Evolutionary conservation across 495 filamentous ascomycete species (phyloP).

Genomic region (Copromyces sp.): DNA sequence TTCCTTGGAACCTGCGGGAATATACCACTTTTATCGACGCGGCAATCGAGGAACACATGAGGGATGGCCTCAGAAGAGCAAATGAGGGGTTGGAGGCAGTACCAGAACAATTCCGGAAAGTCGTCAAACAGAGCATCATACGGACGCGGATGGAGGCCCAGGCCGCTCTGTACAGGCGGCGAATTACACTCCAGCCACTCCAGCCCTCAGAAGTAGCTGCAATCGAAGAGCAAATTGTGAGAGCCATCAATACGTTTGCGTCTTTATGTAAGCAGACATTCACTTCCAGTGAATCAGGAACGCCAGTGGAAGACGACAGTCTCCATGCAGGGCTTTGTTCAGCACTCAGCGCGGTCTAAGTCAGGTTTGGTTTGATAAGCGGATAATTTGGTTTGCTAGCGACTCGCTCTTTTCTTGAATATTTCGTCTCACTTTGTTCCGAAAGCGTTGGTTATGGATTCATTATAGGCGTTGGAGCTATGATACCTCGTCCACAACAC

Average conservation of each 20-base stretch:
- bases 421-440: neutral
- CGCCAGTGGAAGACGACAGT: neutral
- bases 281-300: neutral
- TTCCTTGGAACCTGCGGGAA: neutral
- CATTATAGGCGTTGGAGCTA: too few species aligned
- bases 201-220: neutral
- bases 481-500: too few species aligned
- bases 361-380: neutral
- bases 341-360: neutral
- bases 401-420: neutral
- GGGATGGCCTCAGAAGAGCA: neutral
- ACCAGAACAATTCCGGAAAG: neutral
- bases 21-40: neutral
- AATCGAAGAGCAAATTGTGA: neutral
- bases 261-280: neutral
- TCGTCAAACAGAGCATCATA: neutral
- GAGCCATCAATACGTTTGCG: neutral
- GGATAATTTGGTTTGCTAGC: neutral
- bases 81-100: neutral
- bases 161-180: neutral
- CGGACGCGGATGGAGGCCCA: neutral
- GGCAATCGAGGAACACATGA: neutral
- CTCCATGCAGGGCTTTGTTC: neutral
- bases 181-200: neutral
- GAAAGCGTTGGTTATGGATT: too few species aligned